Evolutionary conservation across 768 basidiomycete species (phyloP).

Genomic region (Boletus speciosus): DNA sequence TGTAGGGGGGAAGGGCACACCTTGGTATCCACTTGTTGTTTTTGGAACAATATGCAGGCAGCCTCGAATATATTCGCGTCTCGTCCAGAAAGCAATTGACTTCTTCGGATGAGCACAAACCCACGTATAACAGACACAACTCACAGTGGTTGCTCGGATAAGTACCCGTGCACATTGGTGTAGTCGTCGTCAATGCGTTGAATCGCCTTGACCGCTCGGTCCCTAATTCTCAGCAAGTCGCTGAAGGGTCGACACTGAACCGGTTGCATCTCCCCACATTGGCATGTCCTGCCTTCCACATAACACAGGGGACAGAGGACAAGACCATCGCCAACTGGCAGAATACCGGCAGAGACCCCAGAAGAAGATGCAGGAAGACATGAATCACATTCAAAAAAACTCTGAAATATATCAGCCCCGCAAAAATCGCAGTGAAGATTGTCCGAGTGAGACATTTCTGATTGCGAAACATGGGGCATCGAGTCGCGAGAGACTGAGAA

Average conservation of each 20-base stretch:
- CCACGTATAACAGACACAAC: slow-evolving; percentile 6
- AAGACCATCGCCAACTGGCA: slow-evolving; percentile 41
- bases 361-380: slow-evolving; percentile 37
- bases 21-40: slow-evolving; percentile 13
- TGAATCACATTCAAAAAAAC: slow-evolving; percentile 66
- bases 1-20: slow-evolving; percentile 1
- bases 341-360: slow-evolving; percentile 5
- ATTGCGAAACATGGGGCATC: slow-evolving; percentile 30
- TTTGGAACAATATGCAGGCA: slow-evolving; percentile 26
- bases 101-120: slow-evolving; percentile 12
- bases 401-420: slow-evolving; percentile 76
- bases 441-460: slow-evolving; percentile 18
- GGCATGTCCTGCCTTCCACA: slow-evolving; percentile 72
- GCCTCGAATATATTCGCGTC: slow-evolving; percentile 32
- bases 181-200: slow-evolving; percentile 11
- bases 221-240: slow-evolving; percentile 43
- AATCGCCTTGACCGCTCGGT: slow-evolving; percentile 34
- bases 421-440: slow-evolving; percentile 72
- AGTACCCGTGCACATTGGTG: slow-evolving; percentile 3
- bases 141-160: slow-evolving; percentile 22
- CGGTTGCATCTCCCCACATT: slow-evolving; percentile 57
- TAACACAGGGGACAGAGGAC: slow-evolving; percentile 71
- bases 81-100: slow-evolving; percentile 23
- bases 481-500: slow-evolving; percentile 39
- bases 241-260: slow-evolving; percentile 53